phyloP scores from a whole-genome alignment of 2,329 filamentous ascomycete genomes.

The Cladosporium sp. region DNA sequence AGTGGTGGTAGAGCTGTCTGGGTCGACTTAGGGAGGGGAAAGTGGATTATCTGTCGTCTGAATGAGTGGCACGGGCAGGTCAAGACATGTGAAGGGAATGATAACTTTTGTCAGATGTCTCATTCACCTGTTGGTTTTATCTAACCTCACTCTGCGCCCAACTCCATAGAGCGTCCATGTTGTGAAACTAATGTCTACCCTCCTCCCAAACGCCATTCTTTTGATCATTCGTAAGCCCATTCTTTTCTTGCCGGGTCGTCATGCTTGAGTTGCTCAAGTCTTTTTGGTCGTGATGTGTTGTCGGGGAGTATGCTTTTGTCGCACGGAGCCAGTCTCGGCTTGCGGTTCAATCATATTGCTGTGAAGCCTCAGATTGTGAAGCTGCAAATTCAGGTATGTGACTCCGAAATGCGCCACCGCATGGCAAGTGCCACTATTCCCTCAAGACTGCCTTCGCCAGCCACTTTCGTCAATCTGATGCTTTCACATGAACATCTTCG shows the following conservation, averaged over 20 bases:
- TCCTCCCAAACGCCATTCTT: background rate
- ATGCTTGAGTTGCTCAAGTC: constrained; percentile 1
- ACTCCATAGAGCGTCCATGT: background rate
- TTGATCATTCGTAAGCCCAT: background rate
- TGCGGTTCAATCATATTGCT: background rate
- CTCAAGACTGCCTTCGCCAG: background rate
- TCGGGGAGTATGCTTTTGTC: background rate
- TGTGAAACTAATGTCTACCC: background rate
- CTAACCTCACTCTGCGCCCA: background rate
- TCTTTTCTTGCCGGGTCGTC: background rate
- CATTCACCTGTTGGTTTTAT: background rate
- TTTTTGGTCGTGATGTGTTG: background rate
- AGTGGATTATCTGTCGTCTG: background rate
- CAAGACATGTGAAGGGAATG: background rate
- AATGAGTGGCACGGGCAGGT: background rate
- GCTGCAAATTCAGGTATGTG: background rate
- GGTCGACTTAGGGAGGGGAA: background rate
- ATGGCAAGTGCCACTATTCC: background rate
- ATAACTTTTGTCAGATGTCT: background rate
- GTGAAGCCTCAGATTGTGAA: background rate
- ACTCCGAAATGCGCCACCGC: background rate
- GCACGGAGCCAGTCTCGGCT: background rate
- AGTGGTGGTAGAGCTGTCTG: background rate
- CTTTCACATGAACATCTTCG: constrained; percentile 53
- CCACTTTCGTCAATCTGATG: background rate